Evolutionary conservation across 2,329 filamentous ascomycete species (phyloP).

Genomic region (Chaetomium sp.): DNA sequence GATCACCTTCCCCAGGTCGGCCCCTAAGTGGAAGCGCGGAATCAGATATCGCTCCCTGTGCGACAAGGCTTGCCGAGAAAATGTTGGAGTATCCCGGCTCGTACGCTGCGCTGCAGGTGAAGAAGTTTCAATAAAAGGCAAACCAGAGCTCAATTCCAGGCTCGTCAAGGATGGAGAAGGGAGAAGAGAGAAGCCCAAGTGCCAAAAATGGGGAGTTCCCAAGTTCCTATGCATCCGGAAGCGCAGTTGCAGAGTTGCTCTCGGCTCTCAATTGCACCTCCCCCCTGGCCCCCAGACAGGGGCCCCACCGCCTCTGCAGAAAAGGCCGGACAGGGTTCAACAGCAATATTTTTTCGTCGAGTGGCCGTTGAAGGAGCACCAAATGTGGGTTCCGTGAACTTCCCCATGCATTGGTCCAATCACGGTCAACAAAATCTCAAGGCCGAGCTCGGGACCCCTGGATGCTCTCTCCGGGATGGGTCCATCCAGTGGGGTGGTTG

Average conservation of each 20-base stretch:
- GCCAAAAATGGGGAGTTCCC: background rate
- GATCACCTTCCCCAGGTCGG: too few relatives aligned
- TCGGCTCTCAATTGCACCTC: slow-evolving; percentile 5
- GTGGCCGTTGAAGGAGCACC: slow-evolving; percentile 16
- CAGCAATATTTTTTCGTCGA: slow-evolving; percentile 22
- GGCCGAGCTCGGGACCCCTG: slow-evolving; percentile 10
- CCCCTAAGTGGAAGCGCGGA: too few relatives aligned
- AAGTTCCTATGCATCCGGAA: background rate
- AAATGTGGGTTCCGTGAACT: slow-evolving; percentile 10
- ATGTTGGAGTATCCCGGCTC: background rate
- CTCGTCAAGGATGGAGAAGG: background rate
- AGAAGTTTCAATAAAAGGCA: background rate
- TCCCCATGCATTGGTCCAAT: slow-evolving; percentile 10
- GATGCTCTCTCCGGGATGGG: slow-evolving; percentile 10
- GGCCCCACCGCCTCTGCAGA: background rate
- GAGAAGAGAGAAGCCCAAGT: background rate
- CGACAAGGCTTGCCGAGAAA: background rate
- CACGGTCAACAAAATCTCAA: slow-evolving; percentile 12
- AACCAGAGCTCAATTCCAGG: background rate
- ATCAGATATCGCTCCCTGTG: background rate
- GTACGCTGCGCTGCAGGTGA: slow-evolving; percentile 6
- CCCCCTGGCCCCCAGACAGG: background rate
- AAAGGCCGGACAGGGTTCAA: slow-evolving; percentile 10
- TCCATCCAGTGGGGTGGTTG: background rate
- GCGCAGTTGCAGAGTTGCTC: slow-evolving; percentile 8